These are phyloP conservation scores for Singerocomus inundabilis DNA, from an alignment of 1,284 basidiomycete genomes.

Conservation along the genomic window DNA sequence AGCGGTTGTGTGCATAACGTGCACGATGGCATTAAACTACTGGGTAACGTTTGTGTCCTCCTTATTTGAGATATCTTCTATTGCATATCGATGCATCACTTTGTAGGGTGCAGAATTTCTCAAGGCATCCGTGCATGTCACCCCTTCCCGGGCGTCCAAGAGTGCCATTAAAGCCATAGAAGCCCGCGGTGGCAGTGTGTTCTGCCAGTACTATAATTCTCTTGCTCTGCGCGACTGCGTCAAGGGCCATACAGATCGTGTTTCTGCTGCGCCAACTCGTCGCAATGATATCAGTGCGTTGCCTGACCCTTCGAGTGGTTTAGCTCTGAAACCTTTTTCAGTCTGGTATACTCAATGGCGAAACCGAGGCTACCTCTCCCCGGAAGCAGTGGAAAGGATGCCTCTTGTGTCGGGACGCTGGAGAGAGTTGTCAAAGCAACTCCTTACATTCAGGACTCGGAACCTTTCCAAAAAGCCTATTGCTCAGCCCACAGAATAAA, in stretches of 20 bases:
- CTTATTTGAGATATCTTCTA: not conserved
- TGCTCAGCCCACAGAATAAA: slow-evolving; percentile 22
- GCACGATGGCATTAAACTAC: slow-evolving; percentile 88
- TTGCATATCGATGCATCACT: slow-evolving; percentile 3
- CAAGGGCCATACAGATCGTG: slow-evolving; percentile 66
- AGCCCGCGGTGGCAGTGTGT: slow-evolving; percentile 76
- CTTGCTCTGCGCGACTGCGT: slow-evolving; percentile 82
- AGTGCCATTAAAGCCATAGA: slow-evolving; percentile 87
- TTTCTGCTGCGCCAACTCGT: slow-evolving; percentile 77
- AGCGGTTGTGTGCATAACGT: slow-evolving; percentile 89
- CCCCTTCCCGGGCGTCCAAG: slow-evolving; percentile 84
- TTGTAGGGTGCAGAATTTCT: slow-evolving; percentile 65
- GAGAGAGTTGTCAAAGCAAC: slow-evolving; percentile 59
- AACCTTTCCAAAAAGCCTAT: slow-evolving; percentile 47
- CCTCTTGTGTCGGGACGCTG: slow-evolving; percentile 68
- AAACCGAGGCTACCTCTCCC: slow-evolving; percentile 74
- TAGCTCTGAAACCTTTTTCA: slow-evolving; percentile 28
- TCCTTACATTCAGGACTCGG: slow-evolving; percentile 60
- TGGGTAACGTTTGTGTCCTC: slow-evolving; percentile 67
- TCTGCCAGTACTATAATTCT: slow-evolving; percentile 91
- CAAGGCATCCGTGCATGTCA: slow-evolving; percentile 76
- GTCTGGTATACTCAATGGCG: slow-evolving; percentile 76
- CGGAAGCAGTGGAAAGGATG: slow-evolving; percentile 53
- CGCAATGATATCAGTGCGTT: slow-evolving; percentile 79
- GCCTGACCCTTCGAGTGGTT: not conserved